Conservation (phyloP, 2,329 filamentous ascomycete genomes). For the Tolypocladium amazonense region DNA sequence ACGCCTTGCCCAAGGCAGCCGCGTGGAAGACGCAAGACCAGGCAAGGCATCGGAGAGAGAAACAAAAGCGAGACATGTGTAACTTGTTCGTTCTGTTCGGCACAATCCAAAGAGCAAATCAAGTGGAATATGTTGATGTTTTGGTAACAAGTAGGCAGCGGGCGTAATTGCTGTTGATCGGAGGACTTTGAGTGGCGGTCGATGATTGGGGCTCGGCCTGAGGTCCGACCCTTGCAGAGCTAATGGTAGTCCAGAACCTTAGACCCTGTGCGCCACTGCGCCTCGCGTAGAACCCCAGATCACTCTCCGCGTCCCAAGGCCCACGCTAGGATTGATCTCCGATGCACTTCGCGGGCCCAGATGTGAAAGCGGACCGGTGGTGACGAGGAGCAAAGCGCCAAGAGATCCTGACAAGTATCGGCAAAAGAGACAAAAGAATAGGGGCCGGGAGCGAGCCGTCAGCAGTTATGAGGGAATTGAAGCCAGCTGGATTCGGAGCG, state of each 20-base stretch:
- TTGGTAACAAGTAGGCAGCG: background rate
- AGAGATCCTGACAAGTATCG: background rate
- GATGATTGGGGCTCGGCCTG: no score
- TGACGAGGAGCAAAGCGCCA: background rate
- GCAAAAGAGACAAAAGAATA: background rate
- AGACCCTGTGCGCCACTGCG: background rate
- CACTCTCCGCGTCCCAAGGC: no score
- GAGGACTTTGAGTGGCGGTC: background rate
- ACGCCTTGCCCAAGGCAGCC: background rate
- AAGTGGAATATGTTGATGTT: background rate
- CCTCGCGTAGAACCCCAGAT: no score
- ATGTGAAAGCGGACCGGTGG: background rate
- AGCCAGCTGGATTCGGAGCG: no score
- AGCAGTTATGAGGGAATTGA: no score
- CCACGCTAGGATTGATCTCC: no score
- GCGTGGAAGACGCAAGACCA: background rate
- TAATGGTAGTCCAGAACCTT: background rate
- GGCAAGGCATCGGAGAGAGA: background rate
- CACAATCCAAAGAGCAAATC: background rate
- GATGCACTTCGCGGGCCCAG: no score
- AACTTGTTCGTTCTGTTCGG: background rate
- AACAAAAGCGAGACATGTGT: background rate
- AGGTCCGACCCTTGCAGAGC: background rate
- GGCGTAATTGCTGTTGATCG: background rate
- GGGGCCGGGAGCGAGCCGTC: no score